Evolutionary conservation across 2,329 filamentous ascomycete species (phyloP).

Genomic region (Nothopassalora personata): DNA sequence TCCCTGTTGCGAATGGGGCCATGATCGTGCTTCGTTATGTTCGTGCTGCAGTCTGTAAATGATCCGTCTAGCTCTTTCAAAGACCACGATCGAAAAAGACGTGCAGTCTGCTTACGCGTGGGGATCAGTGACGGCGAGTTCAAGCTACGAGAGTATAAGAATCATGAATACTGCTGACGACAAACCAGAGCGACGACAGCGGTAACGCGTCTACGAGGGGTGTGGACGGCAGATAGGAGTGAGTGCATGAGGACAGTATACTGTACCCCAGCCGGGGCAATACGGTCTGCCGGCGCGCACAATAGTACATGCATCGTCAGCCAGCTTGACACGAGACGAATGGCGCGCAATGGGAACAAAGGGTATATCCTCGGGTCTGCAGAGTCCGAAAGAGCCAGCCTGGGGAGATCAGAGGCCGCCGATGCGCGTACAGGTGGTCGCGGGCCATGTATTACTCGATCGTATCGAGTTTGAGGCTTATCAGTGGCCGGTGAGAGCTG

Average conservation of each 20-base stretch:
- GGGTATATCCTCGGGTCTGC: conserved; percentile 8
- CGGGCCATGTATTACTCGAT: conserved; percentile 20
- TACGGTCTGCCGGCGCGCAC: not conserved
- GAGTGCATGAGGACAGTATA: not conserved
- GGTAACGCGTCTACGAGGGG: conserved; percentile 4
- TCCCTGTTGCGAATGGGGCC: conserved; percentile 30
- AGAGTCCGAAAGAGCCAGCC: not conserved
- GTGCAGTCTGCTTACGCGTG: not conserved
- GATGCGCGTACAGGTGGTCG: not conserved
- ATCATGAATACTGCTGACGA: not conserved
- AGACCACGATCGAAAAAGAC: not conserved
- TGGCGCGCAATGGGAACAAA: conserved; percentile 12
- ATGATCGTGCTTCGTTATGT: conserved; percentile 12
- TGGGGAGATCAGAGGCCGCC: not conserved
- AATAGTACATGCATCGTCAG: conserved; percentile 3
- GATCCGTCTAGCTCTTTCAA: not conserved
- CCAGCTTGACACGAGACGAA: conserved; percentile 2
- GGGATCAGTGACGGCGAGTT: not conserved
- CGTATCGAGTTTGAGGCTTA: conserved; percentile 11
- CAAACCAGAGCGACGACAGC: not conserved
- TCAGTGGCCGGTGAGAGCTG: conserved; percentile 10
- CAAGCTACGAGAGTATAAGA: conserved; percentile 1
- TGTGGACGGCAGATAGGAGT: conserved; percentile 11
- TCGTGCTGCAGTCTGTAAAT: not conserved
- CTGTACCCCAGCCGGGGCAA: conserved; percentile 12